phyloP scores from a whole-genome alignment of 768 basidiomycete species.

The Rhodosporidiobolus sp. region DNA sequence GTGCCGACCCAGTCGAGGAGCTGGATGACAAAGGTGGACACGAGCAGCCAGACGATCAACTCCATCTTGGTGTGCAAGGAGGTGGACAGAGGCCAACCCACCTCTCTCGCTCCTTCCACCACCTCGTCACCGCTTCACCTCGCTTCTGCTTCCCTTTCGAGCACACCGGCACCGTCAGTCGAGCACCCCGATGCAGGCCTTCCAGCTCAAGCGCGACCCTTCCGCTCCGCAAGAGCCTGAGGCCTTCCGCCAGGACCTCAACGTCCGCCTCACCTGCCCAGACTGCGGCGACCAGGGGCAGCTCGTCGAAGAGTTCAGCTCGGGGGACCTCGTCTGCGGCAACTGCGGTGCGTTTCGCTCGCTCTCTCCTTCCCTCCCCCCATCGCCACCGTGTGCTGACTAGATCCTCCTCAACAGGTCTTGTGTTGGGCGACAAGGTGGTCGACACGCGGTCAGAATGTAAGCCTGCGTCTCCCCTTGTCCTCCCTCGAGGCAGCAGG shows the following conservation, averaged over 20 bases:
- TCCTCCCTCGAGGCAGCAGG: conserved; percentile 5
- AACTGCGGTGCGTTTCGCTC: conserved; percentile 58
- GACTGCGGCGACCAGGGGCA: conserved; percentile 91
- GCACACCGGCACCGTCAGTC: background rate
- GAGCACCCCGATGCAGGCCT: conserved; percentile 4
- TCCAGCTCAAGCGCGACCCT: conserved; percentile 35
- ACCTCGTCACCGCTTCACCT: background rate
- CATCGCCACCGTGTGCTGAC: background rate
- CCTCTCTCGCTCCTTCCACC: background rate
- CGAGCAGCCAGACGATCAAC: conserved; percentile 18
- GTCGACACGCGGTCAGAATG: conserved; percentile 99
- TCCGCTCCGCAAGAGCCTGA: conserved; percentile 11
- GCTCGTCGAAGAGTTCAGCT: conserved; percentile 91
- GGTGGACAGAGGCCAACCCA: background rate
- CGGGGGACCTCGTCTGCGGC: conserved; percentile 94
- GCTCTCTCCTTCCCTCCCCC: background rate
- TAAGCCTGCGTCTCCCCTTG: conserved; percentile 55
- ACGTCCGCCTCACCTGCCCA: conserved; percentile 65
- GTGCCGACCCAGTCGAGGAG: conserved; percentile 28
- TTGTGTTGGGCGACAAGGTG: conserved; percentile 91
- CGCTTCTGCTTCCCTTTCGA: background rate
- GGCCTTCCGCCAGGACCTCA: conserved; percentile 38
- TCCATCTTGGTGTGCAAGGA: conserved; percentile 10
- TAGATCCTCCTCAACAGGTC: conserved; percentile 52
- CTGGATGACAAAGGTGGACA: conserved; percentile 18